Evolutionary conservation across 805 yeast species (phyloP).

Genomic region (Candida tallmaniae): DNA sequence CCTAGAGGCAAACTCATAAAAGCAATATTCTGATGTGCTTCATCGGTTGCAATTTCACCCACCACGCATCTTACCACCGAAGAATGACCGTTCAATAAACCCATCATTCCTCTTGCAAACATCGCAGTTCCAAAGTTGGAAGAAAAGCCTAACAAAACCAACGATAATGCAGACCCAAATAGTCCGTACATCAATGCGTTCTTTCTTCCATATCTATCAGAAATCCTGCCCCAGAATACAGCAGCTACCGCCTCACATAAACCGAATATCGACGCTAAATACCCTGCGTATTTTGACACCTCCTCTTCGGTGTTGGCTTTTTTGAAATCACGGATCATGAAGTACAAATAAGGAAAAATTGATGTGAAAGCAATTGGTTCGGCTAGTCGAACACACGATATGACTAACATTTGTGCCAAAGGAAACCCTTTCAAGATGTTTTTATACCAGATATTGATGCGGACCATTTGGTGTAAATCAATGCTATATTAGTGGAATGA

Average conservation of each 20-base stretch:
- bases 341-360: slow-evolving; percentile 5
- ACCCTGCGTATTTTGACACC: slow-evolving; percentile 4
- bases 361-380: slow-evolving; percentile 37
- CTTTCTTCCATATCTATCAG: slow-evolving; percentile 34
- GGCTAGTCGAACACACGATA: slow-evolving; percentile 44
- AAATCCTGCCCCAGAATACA: slow-evolving; percentile 10
- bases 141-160: slow-evolving; percentile 26
- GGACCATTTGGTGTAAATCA: no score
- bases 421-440: slow-evolving; percentile 58
- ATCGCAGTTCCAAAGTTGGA: slow-evolving; percentile 25
- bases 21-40: slow-evolving; percentile 13
- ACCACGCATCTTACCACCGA: slow-evolving; percentile 10
- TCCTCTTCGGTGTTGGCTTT: slow-evolving; percentile 2
- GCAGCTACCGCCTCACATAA: neutral
- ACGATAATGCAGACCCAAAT: slow-evolving; percentile 21
- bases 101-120: slow-evolving; percentile 24
- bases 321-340: slow-evolving; percentile 4
- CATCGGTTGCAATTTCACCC: slow-evolving; percentile 13
- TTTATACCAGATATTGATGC: no score
- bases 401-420: slow-evolving; percentile 39
- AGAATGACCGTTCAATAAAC: slow-evolving; percentile 16
- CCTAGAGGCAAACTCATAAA: slow-evolving; percentile 11
- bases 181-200: slow-evolving; percentile 21
- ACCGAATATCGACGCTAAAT: neutral
- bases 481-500: no score